Evolutionary conservation across 1,284 basidiomycete genomes (phyloP).

Genomic region (Ceratobasidium sp.): DNA sequence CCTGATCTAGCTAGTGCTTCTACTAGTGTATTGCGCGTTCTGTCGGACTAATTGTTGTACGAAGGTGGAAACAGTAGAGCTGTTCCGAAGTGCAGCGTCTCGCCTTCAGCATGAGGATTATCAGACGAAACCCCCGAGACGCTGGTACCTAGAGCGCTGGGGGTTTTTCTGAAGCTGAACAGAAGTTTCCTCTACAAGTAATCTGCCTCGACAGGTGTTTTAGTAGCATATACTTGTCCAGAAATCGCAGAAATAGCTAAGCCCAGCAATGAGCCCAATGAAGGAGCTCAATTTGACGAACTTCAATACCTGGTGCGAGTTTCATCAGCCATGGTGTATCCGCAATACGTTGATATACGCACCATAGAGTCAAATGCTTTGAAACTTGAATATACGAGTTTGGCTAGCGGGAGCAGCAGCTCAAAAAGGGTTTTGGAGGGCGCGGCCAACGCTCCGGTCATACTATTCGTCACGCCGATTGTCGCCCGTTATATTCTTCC

Average conservation of each 20-base stretch:
- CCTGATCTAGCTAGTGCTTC: constrained; percentile 69
- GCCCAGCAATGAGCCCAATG: constrained; percentile 60
- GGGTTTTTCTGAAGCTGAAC: constrained; percentile 63
- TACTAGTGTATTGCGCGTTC: constrained; percentile 75
- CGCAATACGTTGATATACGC: background rate
- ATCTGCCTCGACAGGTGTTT: constrained; percentile 16
- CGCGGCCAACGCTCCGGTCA: constrained; percentile 19
- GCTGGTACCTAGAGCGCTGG: constrained; percentile 59
- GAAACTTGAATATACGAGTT: constrained; percentile 26
- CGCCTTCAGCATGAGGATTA: constrained; percentile 54
- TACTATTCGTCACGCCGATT: constrained; percentile 31
- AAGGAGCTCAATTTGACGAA: constrained; percentile 68
- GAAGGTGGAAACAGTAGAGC: constrained; percentile 80
- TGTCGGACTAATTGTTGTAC: constrained; percentile 71
- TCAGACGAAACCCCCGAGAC: constrained; percentile 70
- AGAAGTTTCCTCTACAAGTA: constrained; percentile 66
- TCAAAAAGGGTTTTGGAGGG: constrained; percentile 37
- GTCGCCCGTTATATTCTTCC: constrained; percentile 23
- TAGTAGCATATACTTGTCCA: constrained; percentile 41
- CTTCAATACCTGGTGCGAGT: constrained; percentile 66
- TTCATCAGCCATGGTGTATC: background rate
- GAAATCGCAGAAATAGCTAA: constrained; percentile 44
- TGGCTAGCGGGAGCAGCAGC: constrained; percentile 24
- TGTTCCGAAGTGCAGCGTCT: constrained; percentile 72
- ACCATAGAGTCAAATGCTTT: constrained; percentile 49